phyloP scores from a whole-genome alignment of 2,329 filamentous ascomycete species.

The Pseudocercospora ulei region DNA sequence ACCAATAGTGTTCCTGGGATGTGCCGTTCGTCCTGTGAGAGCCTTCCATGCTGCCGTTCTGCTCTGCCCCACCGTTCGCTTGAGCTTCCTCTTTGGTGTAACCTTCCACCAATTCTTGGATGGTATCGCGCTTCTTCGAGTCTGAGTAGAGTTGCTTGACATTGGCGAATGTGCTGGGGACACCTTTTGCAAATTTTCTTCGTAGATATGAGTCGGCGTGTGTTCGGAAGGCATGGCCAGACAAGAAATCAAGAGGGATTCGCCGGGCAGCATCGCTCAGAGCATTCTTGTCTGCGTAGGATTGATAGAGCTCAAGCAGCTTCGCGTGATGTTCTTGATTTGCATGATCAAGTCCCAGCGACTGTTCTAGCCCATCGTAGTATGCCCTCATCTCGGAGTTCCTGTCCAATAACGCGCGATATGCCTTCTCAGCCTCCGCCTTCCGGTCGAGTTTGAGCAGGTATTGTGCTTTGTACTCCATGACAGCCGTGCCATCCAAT shows the following conservation, averaged over 20 bases:
- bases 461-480: conserved; percentile 81
- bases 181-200: conserved; percentile 79
- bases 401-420: conserved; percentile 68
- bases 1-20: conserved; percentile 49
- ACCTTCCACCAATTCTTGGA: conserved; percentile 66
- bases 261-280: conserved; percentile 76
- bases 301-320: conserved; percentile 66
- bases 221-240: conserved; percentile 68
- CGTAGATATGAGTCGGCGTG: conserved; percentile 71
- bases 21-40: conserved; percentile 27
- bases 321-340: conserved; percentile 58
- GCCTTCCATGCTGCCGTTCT: conserved; percentile 35
- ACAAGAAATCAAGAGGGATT: conserved; percentile 79
- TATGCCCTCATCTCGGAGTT: conserved; percentile 83
- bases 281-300: conserved; percentile 70
- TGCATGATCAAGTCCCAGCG: conserved; percentile 53
- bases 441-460: conserved; percentile 65
- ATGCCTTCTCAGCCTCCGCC: conserved; percentile 72
- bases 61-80: conserved; percentile 26
- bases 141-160: conserved; percentile 86
- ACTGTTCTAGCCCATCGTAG: conserved; percentile 65
- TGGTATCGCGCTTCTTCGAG: conserved; percentile 61
- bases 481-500: conserved; percentile 70
- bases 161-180: conserved; percentile 93
- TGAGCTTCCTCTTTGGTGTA: conserved; percentile 49